Percentiles rank a stretch among this genome's conserved stretches.
Conservation (phyloP, 2,329 filamentous ascomycete genomes). For the Cladophialophora immunda region DNA sequence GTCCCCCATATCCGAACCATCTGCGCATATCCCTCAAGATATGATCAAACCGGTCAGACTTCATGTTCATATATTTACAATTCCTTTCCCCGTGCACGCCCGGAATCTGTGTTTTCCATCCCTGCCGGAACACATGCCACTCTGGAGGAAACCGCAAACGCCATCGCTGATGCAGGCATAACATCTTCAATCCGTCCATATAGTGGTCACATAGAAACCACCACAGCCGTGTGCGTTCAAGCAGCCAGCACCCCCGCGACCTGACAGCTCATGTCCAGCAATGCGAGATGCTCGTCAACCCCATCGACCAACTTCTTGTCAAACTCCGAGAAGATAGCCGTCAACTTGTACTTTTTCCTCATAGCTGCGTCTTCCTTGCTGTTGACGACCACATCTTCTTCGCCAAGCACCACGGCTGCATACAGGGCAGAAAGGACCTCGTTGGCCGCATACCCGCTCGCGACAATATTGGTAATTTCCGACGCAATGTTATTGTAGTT, state of each 20-base stretch:
- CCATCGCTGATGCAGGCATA: conserved; percentile 21
- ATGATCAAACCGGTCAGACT: too few species aligned
- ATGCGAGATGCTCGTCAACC: conserved; percentile 90
- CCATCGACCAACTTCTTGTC: conserved; percentile 96
- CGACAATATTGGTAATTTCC: conserved; percentile 88
- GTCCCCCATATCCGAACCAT: too few species aligned
- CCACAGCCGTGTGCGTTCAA: background rate
- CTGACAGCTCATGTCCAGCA: conserved; percentile 83
- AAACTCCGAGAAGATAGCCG: conserved; percentile 87
- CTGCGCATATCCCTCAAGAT: too few species aligned
- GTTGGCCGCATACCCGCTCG: conserved; percentile 94
- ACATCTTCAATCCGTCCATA: background rate
- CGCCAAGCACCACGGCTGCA: conserved; percentile 81
- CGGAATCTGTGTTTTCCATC: background rate
- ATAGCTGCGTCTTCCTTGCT: conserved; percentile 54
- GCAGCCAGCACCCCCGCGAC: conserved; percentile 66
- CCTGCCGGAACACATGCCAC: background rate
- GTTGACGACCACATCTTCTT: conserved; percentile 65
- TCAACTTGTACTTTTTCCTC: conserved; percentile 87
- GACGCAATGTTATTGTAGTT: conserved; percentile 77
- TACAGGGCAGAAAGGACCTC: conserved; percentile 90
- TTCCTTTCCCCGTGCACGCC: too few species aligned
- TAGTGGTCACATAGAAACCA: background rate
- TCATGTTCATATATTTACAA: too few species aligned
- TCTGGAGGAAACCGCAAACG: conserved; percentile 5